Percentiles rank a stretch among this genome's conserved stretches.
These are phyloP conservation scores for Nemania sp. DNA, from an alignment of 2,329 filamentous ascomycete genomes.

Conservation along the genomic window DNA sequence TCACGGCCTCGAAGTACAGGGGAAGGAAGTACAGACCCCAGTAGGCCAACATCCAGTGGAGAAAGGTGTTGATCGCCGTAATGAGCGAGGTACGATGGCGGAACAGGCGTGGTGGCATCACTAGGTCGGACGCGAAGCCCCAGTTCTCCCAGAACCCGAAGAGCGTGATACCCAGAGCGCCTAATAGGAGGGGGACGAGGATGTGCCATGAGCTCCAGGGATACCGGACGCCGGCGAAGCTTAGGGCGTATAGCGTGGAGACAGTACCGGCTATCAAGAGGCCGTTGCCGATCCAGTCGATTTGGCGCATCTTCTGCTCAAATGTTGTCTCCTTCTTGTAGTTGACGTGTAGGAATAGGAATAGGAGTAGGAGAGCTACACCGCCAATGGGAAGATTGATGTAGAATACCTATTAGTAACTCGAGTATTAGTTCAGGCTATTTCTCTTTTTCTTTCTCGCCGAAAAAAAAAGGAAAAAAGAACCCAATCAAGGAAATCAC, in stretches of 20 bases:
- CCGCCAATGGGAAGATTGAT: constrained; percentile 26
- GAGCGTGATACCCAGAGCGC: constrained; percentile 28
- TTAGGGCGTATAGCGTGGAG: constrained; percentile 34
- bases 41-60: constrained; percentile 53
- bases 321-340: constrained; percentile 28
- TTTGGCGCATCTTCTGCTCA: constrained; percentile 2
- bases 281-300: constrained; percentile 17
- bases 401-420: constrained; percentile 32
- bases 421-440: too few relatives aligned
- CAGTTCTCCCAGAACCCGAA: constrained; percentile 8
- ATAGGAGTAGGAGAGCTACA: constrained; percentile 46
- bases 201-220: constrained; percentile 35
- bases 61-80: constrained; percentile 52
- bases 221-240: constrained; percentile 32
- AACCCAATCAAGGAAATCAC: too few relatives aligned
- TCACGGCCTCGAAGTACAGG: constrained; percentile 60
- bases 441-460: too few relatives aligned
- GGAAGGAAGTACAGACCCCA: constrained; percentile 58
- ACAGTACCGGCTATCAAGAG: constrained; percentile 26
- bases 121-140: constrained; percentile 38
- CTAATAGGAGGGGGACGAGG: constrained; percentile 33
- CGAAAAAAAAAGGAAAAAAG: too few relatives aligned
- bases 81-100: constrained; percentile 54
- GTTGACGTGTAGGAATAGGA: constrained; percentile 38
- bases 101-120: constrained; percentile 59